Evolutionary conservation across 176 grass and related monocot species (phyloP).

Genomic region (Pontederia crassipes): DNA sequence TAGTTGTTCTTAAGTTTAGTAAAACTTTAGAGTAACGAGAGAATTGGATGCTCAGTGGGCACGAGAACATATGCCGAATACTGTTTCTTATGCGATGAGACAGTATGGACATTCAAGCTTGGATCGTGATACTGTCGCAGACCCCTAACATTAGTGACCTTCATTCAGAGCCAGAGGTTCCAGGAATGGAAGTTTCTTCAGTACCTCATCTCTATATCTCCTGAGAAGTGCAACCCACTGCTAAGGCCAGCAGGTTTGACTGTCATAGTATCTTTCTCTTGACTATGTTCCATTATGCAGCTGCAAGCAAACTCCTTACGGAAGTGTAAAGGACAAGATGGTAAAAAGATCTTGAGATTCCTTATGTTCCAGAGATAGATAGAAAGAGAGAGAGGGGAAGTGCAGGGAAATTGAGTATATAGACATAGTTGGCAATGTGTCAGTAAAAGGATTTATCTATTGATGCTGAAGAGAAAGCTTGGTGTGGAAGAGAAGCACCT

Average conservation of each 20-base stretch:
- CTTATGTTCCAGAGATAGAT: background rate
- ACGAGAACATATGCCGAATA: too few relatives aligned
- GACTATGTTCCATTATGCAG: slow-evolving; percentile 19
- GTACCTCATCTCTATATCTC: too few relatives aligned
- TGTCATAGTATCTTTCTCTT: slow-evolving; percentile 2
- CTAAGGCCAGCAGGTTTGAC: background rate
- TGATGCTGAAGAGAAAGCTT: slow-evolving; percentile 26
- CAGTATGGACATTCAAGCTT: too few relatives aligned
- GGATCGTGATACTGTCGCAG: too few relatives aligned
- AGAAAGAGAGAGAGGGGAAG: background rate
- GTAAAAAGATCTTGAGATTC: slow-evolving; percentile 20
- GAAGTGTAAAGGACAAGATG: slow-evolving; percentile 19
- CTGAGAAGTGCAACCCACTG: too few relatives aligned
- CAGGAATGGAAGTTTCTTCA: too few relatives aligned
- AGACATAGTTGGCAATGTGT: slow-evolving; percentile 15
- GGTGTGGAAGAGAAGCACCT: slow-evolving; percentile 90
- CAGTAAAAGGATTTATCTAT: slow-evolving; percentile 5
- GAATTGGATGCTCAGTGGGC: too few relatives aligned
- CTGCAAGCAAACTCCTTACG: slow-evolving; percentile 6
- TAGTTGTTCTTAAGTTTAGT: too few relatives aligned
- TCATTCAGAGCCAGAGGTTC: too few relatives aligned
- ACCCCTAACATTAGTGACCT: too few relatives aligned
- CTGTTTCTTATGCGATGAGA: too few relatives aligned
- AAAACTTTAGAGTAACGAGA: too few relatives aligned
- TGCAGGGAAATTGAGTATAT: slow-evolving; percentile 4